Conservation (phyloP, 202 grass and related monocot genomes). For the Saccharum hybrid region DNA sequence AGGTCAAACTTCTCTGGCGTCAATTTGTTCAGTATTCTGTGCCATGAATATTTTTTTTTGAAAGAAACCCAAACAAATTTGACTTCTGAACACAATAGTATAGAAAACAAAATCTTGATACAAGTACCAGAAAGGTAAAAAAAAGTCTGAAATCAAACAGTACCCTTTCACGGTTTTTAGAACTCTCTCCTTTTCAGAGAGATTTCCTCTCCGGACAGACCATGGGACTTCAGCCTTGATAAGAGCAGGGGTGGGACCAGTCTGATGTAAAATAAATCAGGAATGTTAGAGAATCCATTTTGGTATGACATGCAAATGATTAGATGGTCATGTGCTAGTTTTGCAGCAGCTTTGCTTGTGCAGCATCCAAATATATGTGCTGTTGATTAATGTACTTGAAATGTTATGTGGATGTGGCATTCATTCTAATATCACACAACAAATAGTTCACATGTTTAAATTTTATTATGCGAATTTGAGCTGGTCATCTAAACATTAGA, state of each 20-base stretch:
- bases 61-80: background rate
- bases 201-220: conserved; percentile 63
- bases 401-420: conserved; percentile 4
- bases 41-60: background rate
- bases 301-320: conserved; percentile 10
- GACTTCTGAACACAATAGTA: background rate
- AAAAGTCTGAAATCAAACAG: conserved; percentile 20
- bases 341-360: background rate
- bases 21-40: conserved; percentile 87
- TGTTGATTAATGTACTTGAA: conserved; percentile 5
- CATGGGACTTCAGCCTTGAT: conserved; percentile 86
- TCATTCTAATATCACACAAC: background rate
- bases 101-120: background rate
- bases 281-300: conserved; percentile 25
- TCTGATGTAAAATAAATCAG: conserved; percentile 48
- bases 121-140: conserved; percentile 24
- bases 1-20: conserved; percentile 90
- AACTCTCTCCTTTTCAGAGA: conserved; percentile 72
- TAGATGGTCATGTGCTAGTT: background rate
- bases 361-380: background rate
- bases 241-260: conserved; percentile 46
- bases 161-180: conserved; percentile 91
- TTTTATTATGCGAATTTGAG: background rate
- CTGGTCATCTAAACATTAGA: background rate
- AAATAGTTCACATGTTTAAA: conserved; percentile 16